phyloP scores from a whole-genome alignment of 495 filamentous ascomycete genomes.

The Lepidopterella palustris region DNA sequence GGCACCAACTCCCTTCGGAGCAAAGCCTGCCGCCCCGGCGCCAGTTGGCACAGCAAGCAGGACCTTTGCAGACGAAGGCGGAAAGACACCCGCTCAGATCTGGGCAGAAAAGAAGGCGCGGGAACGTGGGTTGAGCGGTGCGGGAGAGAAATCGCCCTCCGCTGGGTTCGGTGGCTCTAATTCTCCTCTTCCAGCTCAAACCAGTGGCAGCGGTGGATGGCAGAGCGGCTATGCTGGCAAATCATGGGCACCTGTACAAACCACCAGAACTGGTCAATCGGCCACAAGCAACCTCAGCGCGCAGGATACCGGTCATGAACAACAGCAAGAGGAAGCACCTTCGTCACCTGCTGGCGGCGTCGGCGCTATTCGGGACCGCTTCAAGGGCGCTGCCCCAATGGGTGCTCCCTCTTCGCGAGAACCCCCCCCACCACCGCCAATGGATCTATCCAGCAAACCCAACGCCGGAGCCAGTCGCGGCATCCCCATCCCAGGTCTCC shows the following conservation, averaged over 20 bases:
- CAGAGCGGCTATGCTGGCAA: constrained; percentile 86
- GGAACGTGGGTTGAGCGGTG: constrained; percentile 54
- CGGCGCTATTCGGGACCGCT: constrained; percentile 66
- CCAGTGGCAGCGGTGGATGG: constrained; percentile 67
- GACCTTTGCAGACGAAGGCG: constrained; percentile 89
- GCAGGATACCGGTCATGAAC: constrained; percentile 53
- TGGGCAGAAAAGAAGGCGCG: constrained; percentile 96
- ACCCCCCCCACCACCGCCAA: constrained; percentile 53
- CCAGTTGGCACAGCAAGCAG: constrained; percentile 75
- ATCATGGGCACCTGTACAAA: constrained; percentile 77
- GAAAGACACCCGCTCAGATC: constrained; percentile 91
- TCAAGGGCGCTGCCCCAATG: constrained; percentile 63
- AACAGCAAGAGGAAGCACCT: constrained; percentile 44
- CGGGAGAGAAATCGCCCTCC: constrained; percentile 34
- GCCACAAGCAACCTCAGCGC: constrained; percentile 49
- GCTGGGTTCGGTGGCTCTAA: constrained; percentile 38
- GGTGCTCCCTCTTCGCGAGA: constrained; percentile 47
- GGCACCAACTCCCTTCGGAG: constrained; percentile 57
- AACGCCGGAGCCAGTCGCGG: constrained; percentile 47
- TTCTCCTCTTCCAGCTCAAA: constrained; percentile 55
- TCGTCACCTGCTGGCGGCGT: constrained; percentile 54
- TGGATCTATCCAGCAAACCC: constrained; percentile 55
- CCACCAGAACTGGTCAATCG: constrained; percentile 60
- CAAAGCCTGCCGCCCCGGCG: constrained; percentile 46
- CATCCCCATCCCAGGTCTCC: constrained; percentile 67